Percentiles rank a stretch among this genome's conserved stretches.
Conservation (phyloP, 768 basidiomycete species). For the Phanerochaete carnosa region DNA sequence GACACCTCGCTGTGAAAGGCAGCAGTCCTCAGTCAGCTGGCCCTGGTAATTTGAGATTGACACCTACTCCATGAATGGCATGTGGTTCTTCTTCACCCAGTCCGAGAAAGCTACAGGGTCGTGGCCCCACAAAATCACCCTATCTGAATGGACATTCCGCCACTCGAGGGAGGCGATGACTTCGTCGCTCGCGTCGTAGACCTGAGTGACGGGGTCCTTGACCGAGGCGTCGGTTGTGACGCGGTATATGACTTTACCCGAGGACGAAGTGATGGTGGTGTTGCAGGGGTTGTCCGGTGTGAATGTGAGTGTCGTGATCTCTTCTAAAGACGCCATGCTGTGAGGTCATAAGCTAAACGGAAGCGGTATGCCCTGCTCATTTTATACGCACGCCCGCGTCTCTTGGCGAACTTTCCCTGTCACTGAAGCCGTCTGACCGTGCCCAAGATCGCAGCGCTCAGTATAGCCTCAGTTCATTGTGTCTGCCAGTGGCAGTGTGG, state of each 20-base stretch:
- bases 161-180: slow-evolving; percentile 37
- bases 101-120: slow-evolving; percentile 28
- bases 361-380: not conserved
- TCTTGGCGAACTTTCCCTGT: not conserved
- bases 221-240: slow-evolving; percentile 31
- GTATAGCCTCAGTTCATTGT: not conserved
- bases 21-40: not conserved
- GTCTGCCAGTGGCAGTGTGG: not conserved
- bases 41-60: not conserved
- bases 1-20: slow-evolving; percentile 30
- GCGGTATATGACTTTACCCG: slow-evolving; percentile 31
- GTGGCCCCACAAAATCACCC: slow-evolving; percentile 32
- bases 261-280: slow-evolving; percentile 31
- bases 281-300: slow-evolving; percentile 40
- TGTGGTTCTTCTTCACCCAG: slow-evolving; percentile 37
- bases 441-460: not conserved
- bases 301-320: slow-evolving; percentile 13
- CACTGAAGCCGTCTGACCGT: not conserved
- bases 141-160: slow-evolving; percentile 34
- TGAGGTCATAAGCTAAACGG: not conserved
- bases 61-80: slow-evolving; percentile 38
- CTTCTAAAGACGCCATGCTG: not conserved
- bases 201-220: slow-evolving; percentile 28
- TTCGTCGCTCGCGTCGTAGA: slow-evolving; percentile 29
- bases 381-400: not conserved